Base-by-base conservation (phyloP, 768 basidiomycete species). In the Phylloporus arenicola region DNA sequence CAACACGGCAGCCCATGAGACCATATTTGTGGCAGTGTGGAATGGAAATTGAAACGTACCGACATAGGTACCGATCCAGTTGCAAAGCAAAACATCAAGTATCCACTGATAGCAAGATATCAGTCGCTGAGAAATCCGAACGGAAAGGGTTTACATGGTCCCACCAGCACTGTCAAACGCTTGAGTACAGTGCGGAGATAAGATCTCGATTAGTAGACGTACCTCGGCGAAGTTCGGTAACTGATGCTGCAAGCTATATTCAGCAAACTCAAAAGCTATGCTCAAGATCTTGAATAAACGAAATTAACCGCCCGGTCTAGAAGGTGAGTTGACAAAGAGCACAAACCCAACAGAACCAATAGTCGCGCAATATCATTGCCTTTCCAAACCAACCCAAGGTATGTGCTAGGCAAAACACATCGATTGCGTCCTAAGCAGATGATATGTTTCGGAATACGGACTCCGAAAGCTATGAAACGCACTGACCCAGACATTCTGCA, bases 341-440 rank as follows among this genome's bases (percentile, higher is more conserved):
- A 68, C 73, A 51, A 60, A 90, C 89, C 89, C 91, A 92, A 61
- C 91, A 92, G 62, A 92, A 92, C 90, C 90, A 92, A 61, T 93
- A 92, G 61, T 93, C 91, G 20, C 91, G 81, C 61, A 93, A 68
- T 57, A 93, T 85, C 76, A 92, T 78, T 4, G 91, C 90, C 67
- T 93, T 93, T 38, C 90, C 89, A 64, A 90, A 92, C 90, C 90
- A 93, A 6, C 90, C 90, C 43, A 92, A 64, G 34, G 88, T 71
- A 64, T 93, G 90, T 25, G 90, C 90, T 16, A 92, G 57, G 60
- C 89, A 92, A 64, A 93, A 93, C 48, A 92, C 84, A 62, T 93
- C 90, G 27, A 93, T 65, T 4, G 90, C 86, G 60, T 85, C 78
- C 86, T 91, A 55, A 2, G 44, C 37, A 37, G 57, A 47, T 1